Base-by-base conservation (phyloP, 2,329 filamentous ascomycete species). In the Penicillium sp. region DNA sequence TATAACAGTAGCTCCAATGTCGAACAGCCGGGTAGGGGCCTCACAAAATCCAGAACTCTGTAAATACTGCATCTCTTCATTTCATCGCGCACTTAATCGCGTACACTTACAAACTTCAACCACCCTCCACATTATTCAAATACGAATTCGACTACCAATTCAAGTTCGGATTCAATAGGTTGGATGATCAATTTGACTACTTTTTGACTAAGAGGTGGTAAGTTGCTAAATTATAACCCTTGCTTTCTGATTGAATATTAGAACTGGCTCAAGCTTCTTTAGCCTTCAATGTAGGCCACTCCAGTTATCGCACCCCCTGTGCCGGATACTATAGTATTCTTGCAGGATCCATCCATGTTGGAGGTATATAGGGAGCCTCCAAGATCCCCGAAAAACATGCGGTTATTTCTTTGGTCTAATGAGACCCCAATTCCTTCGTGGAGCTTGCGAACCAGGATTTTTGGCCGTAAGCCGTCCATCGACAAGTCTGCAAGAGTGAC, bases 371-470 rank as follows among this genome's bases (percentile, higher is more conserved):
- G 14, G 28, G 50, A 53, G 6, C 54, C 54, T 23, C 54, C 54
- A 23, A 56, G 50, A 47, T 56, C 54, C 3, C 45, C 51, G n/a
- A 56, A 53, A 36, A 53, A 56, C 42, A 53, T 47, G 29, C 47
- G 54, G 5, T 24, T 24, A 14, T 51, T 48, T 16, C 34, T 26
- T 11, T 26, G 14, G 16, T 58, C 55, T 36, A 58, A 19, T 5
- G 54, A 23, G 14, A 56, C 46, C n/a, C 50, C 54, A 43, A 56
- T 56, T 18, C 50, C 54, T 48, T 56, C 54, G 28, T 53, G 54
- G 19, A 56, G 54, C 50, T 56, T 56, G 19, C 54, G 54, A 43
- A 56, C 54, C 40, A 56, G 7, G 19, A 56, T 53, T 11, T 49
- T 56, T 24, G 54, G 37, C 7, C 48, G 23, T 23, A 33, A 23